Base-by-base conservation (phyloP, 805 yeast genomes). In the Teunomyces kruisii region DNA sequence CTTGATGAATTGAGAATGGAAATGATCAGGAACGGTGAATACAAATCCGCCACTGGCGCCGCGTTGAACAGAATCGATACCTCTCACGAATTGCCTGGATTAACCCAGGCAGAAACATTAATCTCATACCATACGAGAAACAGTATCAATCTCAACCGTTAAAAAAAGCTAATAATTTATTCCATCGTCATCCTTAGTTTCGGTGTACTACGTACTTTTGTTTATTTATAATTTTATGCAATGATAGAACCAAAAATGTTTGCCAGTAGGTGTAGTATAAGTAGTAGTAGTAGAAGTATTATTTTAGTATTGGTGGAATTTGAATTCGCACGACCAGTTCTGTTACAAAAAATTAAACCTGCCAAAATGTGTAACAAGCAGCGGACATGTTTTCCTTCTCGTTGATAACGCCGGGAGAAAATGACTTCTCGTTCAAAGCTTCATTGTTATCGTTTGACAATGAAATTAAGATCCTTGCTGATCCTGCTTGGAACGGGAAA, bases 401-500 rank as follows among this genome's bases (percentile, higher is more conserved):
- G 12, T 48, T 70, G 27, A 46, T 70, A 30, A 56, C 67, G 22
- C 65, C 67, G n/a, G 49, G 49, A 24, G 56, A 56, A 13, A 61
- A 54, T 15, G 60, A 57, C 39, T 51, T 48, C 30, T 60, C 72
- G 26, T 63, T 64, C 50, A 54, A 69, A 45, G 83, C 84, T 2
- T 71, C 83, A 9, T 50, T 83, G 17, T 55, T 86, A 17, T 70
- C 76, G 13, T 81, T 86, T 56, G 89, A 84, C 39, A 63, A 65
- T 22, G 75, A 73, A 22, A 57, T 81, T 22, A 75, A 74, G 27
- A 70, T 85, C 2, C 58, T 85, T 38, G 83, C 88, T 0, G 94
- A 86, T 53, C 91, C 91, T 0, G 80, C 84, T 2, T 86, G 92
- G 92, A 79, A 81, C 55, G 86, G 88, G 2, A 51, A 59, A 9